Evolutionary conservation across 345 rosid species (phyloP).

Genomic region (Mercurialis annua): DNA sequence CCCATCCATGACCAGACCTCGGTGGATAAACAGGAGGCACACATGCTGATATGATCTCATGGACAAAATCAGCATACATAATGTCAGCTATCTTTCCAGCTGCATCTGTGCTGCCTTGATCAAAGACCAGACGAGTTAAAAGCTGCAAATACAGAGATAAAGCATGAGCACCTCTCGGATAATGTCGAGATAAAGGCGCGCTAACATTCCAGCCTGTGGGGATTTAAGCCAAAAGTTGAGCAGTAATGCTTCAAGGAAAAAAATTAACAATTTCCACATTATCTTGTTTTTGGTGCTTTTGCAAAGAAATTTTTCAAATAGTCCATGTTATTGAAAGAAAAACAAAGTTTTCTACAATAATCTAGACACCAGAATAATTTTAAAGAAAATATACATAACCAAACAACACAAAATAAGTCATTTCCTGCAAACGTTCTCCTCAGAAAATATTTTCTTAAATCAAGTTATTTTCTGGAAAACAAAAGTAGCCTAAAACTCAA

Average conservation of each 20-base stretch:
- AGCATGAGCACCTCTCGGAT: neutral
- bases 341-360: too few species aligned
- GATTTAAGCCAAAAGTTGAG: neutral
- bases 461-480: too few species aligned
- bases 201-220: neutral
- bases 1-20: conserved; percentile 94
- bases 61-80: conserved; percentile 96
- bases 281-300: too few species aligned
- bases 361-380: too few species aligned
- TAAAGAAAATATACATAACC: too few species aligned
- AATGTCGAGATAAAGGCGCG: neutral
- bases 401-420: too few species aligned
- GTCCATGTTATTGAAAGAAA: too few species aligned
- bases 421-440: too few species aligned
- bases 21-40: conserved; percentile 99
- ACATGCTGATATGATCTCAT: conserved; percentile 94
- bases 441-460: too few species aligned
- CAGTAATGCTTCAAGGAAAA: neutral
- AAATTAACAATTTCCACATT: too few species aligned
- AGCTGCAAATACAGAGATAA: conserved; percentile 46
- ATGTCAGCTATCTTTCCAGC: conserved; percentile 94
- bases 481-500: too few species aligned
- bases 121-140: conserved; percentile 93
- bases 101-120: conserved; percentile 92
- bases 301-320: too few species aligned